Conservation (phyloP, 208 protist species). For the Wallacemonas sp. region DNA sequence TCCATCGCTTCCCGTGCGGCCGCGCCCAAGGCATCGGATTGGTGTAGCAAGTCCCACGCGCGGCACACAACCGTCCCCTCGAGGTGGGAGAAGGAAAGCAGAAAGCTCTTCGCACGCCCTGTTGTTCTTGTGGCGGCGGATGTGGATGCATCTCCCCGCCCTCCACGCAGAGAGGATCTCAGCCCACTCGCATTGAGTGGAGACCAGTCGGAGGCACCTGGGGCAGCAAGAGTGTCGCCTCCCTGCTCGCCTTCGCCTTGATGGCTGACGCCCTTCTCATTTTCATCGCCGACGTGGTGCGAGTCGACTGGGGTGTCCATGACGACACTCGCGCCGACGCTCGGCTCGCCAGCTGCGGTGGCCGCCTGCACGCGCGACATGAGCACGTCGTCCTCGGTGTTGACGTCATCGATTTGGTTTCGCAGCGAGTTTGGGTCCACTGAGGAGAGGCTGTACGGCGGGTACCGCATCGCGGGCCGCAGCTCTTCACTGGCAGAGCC, state of each 20-base stretch:
- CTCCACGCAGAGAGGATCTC: too few species aligned
- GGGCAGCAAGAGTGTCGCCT: too few species aligned
- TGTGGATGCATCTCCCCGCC: too few species aligned
- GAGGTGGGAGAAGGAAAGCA: conserved; percentile 61
- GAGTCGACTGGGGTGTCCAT: neutral
- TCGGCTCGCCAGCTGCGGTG: too few species aligned
- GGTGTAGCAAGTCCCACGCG: conserved; percentile 69
- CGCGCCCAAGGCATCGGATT: conserved; percentile 8
- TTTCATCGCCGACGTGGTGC: neutral
- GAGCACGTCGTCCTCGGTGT: neutral
- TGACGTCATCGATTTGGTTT: too few species aligned
- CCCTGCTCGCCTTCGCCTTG: neutral
- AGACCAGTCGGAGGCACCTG: too few species aligned
- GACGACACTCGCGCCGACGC: neutral
- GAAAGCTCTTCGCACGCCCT: conserved; percentile 59
- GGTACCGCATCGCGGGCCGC: neutral
- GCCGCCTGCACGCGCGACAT: neutral
- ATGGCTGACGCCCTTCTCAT: neutral
- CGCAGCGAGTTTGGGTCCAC: too few species aligned
- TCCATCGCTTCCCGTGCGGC: conserved; percentile 40
- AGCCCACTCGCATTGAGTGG: too few species aligned
- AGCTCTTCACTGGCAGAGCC: conserved; percentile 13
- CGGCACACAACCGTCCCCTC: conserved; percentile 74
- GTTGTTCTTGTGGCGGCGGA: conserved; percentile 10
- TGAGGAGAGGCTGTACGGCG: neutral